A percentile compares a stretch with the other conserved stretches of the same genome.
Conservation (phyloP, 805 yeast species). For the Kregervanrija fluxuum region DNA sequence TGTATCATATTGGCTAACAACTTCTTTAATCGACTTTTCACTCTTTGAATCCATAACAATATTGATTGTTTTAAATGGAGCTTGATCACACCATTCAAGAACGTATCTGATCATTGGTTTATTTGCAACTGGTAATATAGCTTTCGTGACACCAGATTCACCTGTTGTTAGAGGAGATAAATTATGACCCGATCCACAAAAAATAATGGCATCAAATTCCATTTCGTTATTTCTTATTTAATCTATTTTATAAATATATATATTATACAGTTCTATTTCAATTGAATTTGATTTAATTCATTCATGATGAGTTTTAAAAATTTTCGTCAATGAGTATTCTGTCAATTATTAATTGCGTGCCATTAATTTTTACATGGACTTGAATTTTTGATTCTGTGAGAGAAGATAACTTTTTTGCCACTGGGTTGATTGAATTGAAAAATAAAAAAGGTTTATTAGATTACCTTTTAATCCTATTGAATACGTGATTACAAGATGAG, state of each 20-base stretch:
- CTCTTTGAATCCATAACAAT: slow-evolving; percentile 47
- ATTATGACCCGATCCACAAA: slow-evolving; percentile 78
- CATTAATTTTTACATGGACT: not conserved
- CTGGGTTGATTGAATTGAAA: too few relatives aligned
- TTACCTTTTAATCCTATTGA: too few relatives aligned
- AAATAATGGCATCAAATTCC: slow-evolving; percentile 89
- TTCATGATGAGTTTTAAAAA: too few relatives aligned
- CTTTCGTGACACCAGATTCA: slow-evolving; percentile 68
- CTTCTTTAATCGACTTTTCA: slow-evolving; percentile 37
- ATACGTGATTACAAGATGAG: slow-evolving; percentile 17
- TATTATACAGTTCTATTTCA: too few relatives aligned
- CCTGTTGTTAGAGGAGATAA: slow-evolving; percentile 67
- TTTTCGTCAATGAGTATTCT: too few relatives aligned
- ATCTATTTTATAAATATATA: too few relatives aligned
- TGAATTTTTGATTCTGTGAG: too few relatives aligned
- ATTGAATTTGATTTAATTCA: too few relatives aligned
- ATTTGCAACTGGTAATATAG: slow-evolving; percentile 84
- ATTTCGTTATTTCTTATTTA: slow-evolving; percentile 28
- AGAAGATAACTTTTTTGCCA: too few relatives aligned
- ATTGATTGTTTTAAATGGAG: slow-evolving; percentile 64
- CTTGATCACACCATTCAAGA: slow-evolving; percentile 88
- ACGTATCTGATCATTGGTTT: slow-evolving; percentile 83
- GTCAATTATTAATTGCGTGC: too few relatives aligned
- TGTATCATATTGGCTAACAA: slow-evolving; percentile 41
- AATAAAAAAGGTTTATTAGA: too few relatives aligned